Conservation (phyloP, 768 basidiomycete genomes). For the Naganishia vaughanmartiniae region DNA sequence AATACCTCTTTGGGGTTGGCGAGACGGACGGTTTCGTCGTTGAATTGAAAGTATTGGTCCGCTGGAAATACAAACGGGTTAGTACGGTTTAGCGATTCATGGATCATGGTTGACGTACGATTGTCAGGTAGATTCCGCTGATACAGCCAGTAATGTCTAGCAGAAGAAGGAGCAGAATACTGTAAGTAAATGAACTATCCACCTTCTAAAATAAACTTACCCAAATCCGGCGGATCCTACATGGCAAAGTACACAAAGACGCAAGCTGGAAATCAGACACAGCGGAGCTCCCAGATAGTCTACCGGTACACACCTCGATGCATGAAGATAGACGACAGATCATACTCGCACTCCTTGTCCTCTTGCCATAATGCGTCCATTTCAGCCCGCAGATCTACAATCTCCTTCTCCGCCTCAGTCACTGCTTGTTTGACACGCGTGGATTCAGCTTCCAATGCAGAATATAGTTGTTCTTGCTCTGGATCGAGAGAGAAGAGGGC, state of each 20-base stretch:
- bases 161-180: neutral
- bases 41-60: slow-evolving; percentile 93
- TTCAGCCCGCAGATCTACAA: slow-evolving; percentile 47
- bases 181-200: neutral
- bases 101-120: slow-evolving; percentile 44
- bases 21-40: slow-evolving; percentile 78
- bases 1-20: slow-evolving; percentile 79
- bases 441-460: slow-evolving; percentile 37
- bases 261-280: neutral
- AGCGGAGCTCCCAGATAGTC: neutral
- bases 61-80: slow-evolving; percentile 42
- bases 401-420: neutral
- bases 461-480: slow-evolving; percentile 36
- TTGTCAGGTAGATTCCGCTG: slow-evolving; percentile 77
- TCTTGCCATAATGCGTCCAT: slow-evolving; percentile 74
- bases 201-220: neutral
- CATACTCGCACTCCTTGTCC: slow-evolving; percentile 68
- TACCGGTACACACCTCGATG: slow-evolving; percentile 72
- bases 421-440: slow-evolving; percentile 29
- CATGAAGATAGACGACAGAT: slow-evolving; percentile 87
- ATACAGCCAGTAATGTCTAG: slow-evolving; percentile 85
- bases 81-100: neutral
- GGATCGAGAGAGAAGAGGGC: slow-evolving; percentile 32
- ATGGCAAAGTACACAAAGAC: neutral
- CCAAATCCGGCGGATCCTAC: slow-evolving; percentile 55